Percentiles rank a stretch among this genome's conserved stretches.
Evolutionary conservation across 495 filamentous ascomycete genomes (phyloP).

Genomic region (Acidiella bohemica): DNA sequence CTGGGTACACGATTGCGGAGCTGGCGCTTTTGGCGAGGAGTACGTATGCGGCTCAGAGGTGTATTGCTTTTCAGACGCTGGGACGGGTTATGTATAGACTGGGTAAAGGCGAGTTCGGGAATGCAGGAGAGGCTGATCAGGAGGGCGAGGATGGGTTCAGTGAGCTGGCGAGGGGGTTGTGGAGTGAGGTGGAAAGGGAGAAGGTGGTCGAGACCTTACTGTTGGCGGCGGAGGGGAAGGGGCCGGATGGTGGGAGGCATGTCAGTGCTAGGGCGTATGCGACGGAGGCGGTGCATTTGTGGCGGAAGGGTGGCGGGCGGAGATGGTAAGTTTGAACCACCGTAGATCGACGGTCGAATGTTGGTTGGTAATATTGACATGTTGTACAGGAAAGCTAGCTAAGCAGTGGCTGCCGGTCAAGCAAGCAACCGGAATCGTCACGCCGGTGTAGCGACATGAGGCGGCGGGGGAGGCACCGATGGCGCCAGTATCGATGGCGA

Average conservation of each 20-base stretch:
- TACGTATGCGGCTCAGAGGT: conserved; percentile 71
- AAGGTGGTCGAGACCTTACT: conserved; percentile 59
- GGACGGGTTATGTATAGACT: conserved; percentile 75
- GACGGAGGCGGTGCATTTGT: conserved; percentile 81
- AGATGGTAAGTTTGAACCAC: conserved; percentile 33
- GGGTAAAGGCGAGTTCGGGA: conserved; percentile 64
- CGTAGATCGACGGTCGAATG: too few relatives aligned
- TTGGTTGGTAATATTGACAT: too few relatives aligned
- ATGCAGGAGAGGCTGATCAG: conserved; percentile 14
- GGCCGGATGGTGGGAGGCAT: conserved; percentile 31
- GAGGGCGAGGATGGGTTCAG: conserved; percentile 20
- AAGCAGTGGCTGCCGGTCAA: too few relatives aligned
- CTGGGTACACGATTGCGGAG: conserved; percentile 87
- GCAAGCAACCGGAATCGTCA: too few relatives aligned
- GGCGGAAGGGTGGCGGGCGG: conserved; percentile 60
- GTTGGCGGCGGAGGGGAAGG: conserved; percentile 45
- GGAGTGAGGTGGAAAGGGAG: conserved; percentile 53
- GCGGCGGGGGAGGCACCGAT: too few relatives aligned
- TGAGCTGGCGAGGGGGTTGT: conserved; percentile 30
- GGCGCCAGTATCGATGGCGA: too few relatives aligned
- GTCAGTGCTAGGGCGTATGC: conserved; percentile 65
- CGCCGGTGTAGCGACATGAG: too few relatives aligned
- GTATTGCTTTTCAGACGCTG: conserved; percentile 80
- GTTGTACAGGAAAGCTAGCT: too few relatives aligned
- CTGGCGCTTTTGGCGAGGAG: conserved; percentile 71